A percentile compares a stretch with the other conserved stretches of the same genome.
phyloP scores from a whole-genome alignment of 2,329 filamentous ascomycete species.

The Microcyclospora pomicola region DNA sequence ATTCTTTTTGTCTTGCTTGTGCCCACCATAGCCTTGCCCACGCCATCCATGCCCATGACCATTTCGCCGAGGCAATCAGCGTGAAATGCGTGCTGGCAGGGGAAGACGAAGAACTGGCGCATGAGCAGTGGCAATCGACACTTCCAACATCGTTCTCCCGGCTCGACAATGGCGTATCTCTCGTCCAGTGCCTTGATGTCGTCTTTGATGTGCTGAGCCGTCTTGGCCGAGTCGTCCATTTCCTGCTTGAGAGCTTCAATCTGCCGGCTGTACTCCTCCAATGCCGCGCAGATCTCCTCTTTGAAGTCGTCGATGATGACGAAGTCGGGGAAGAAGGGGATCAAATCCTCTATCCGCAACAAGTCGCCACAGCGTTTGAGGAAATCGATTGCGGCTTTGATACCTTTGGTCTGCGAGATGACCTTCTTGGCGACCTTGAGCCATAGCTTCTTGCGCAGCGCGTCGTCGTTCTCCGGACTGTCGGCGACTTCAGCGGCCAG shows the following conservation, averaged over 20 bases:
- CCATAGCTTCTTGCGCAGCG: constrained; percentile 87
- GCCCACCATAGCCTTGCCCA: constrained; percentile 61
- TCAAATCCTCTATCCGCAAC: constrained; percentile 87
- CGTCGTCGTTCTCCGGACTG: constrained; percentile 57
- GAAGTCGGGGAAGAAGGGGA: constrained; percentile 97
- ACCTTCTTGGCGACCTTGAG: constrained; percentile 89
- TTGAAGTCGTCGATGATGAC: constrained; percentile 99
- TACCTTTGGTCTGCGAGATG: constrained; percentile 71
- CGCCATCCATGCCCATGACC: constrained; percentile 68
- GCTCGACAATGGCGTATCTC: constrained; percentile 90
- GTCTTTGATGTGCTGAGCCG: constrained; percentile 76
- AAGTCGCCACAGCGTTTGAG: constrained; percentile 71
- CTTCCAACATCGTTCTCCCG: constrained; percentile 83
- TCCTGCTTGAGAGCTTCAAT: constrained; percentile 81
- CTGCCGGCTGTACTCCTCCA: constrained; percentile 84
- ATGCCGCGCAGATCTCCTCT: constrained; percentile 85
- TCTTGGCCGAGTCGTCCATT: constrained; percentile 88
- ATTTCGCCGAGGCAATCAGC: constrained; percentile 81
- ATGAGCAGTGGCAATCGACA: constrained; percentile 77
- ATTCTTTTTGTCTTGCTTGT: constrained; percentile 66
- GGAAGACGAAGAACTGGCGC: constrained; percentile 94
- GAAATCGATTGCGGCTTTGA: constrained; percentile 80
- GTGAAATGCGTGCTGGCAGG: constrained; percentile 95
- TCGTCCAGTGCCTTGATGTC: constrained; percentile 78
- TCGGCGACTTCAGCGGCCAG: constrained; percentile 83